Base-by-base conservation (phyloP, 768 basidiomycete genomes). In the Tephrocybe rancida region DNA sequence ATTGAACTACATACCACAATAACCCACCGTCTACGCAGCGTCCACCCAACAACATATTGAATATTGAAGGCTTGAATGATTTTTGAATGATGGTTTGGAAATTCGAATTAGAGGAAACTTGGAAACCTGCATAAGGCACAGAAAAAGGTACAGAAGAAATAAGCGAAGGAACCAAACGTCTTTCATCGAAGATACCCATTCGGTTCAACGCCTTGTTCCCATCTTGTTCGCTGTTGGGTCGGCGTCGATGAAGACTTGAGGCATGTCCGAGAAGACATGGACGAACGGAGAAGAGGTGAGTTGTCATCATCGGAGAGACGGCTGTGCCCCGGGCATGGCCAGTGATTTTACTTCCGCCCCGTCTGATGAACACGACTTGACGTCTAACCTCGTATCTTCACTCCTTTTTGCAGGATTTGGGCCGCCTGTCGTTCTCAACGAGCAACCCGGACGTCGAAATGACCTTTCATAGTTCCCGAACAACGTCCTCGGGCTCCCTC, bases 401-500 rank as follows among this genome's bases (percentile, higher is more conserved):
- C 26, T 38, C 27, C 27, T 27, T 44, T 38, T 19, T 16, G 13
- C 47, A 60, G 59, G 48, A 21, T 42, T 59, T 57, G 35, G 58
- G 59, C 48, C 58, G 58, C 56, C 50, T 54, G 54, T 62, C 62
- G 35, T 53, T 58, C 44, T 62, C 66, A 44, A 34, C 51, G 26
- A 39, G 22, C 32, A 39, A 59, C 9, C 56, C 58, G 26, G 52
- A 49, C 24, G 54, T 65, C 42, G 51, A 50, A 11, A 62, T 60
- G 57, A 14, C 59, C 35, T 25, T 61, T 58, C 55, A 64, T 39
- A 56, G 57, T 50, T 61, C 62, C 30, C 61, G 65, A 55, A 57
- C 65, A 24, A 58, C 64, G 25, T 65, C 67, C 25, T 64, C 62
- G 43, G 60, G 51, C 41, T 60, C 61, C n/a, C 52, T 64, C 24